Percentiles rank a stretch among this genome's conserved stretches.
phyloP scores from a whole-genome alignment of 2,329 filamentous ascomycete genomes.

The Calonectria pteridis region DNA sequence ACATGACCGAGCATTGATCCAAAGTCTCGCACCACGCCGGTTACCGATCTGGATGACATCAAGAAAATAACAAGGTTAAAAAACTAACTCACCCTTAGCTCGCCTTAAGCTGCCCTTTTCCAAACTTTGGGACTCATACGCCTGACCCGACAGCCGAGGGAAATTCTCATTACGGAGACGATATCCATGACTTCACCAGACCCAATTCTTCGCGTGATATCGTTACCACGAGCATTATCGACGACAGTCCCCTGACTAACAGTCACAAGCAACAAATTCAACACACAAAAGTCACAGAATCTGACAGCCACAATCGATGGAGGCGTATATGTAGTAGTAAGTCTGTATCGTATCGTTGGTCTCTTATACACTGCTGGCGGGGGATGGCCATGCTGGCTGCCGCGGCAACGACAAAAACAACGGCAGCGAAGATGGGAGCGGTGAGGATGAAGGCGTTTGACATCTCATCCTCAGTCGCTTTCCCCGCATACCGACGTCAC shows the following conservation, averaged over 20 bases:
- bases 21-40: neutral
- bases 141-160: neutral
- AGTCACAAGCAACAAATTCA: neutral
- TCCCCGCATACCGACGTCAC: neutral
- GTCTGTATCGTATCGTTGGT: constrained; percentile 23
- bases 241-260: neutral
- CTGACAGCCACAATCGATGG: neutral
- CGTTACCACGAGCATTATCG: neutral
- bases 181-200: neutral
- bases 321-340: constrained; percentile 7
- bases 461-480: neutral
- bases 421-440: neutral
- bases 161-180: neutral
- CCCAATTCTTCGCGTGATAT: too few species aligned
- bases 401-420: neutral
- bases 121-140: neutral
- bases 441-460: neutral
- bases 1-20: neutral
- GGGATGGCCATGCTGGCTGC: neutral
- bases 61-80: neutral
- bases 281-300: neutral
- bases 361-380: constrained; percentile 20
- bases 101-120: neutral
- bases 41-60: neutral
- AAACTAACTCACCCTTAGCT: neutral